phyloP scores from a whole-genome alignment of 2,329 filamentous ascomycete genomes.

The Lachnum nothofagi region DNA sequence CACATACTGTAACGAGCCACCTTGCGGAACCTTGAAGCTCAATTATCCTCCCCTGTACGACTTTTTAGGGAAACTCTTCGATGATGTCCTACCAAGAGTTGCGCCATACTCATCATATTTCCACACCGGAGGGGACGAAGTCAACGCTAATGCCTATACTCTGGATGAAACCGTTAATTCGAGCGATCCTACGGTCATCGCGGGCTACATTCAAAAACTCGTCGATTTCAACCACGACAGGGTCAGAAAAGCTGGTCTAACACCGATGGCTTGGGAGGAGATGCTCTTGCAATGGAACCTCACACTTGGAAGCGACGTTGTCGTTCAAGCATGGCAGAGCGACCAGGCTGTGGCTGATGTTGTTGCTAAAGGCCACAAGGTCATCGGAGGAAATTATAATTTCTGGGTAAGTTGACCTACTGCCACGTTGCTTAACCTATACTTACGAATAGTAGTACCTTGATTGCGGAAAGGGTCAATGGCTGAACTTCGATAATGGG shows the following conservation, averaged over 20 bases:
- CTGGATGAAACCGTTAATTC: slow-evolving; percentile 69
- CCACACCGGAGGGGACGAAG: slow-evolving; percentile 83
- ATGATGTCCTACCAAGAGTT: slow-evolving; percentile 71
- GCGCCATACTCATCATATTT: slow-evolving; percentile 68
- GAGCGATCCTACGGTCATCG: slow-evolving; percentile 59
- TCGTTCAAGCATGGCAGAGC: slow-evolving; percentile 76
- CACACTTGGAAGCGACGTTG: slow-evolving; percentile 62
- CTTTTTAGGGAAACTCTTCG: slow-evolving; percentile 68
- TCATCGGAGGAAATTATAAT: slow-evolving; percentile 70
- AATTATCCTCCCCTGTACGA: slow-evolving; percentile 64
- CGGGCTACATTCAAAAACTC: slow-evolving; percentile 73
- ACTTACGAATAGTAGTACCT: slow-evolving; percentile 54
- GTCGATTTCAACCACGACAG: slow-evolving; percentile 64
- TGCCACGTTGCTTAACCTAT: neutral
- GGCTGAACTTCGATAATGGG: slow-evolving; percentile 65
- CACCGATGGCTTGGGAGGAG: slow-evolving; percentile 83
- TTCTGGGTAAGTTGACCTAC: slow-evolving; percentile 57
- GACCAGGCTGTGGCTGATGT: slow-evolving; percentile 54
- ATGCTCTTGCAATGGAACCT: slow-evolving; percentile 76
- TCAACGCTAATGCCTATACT: slow-evolving; percentile 69
- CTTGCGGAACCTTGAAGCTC: slow-evolving; percentile 68
- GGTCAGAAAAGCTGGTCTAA: slow-evolving; percentile 58
- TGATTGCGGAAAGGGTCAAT: slow-evolving; percentile 76
- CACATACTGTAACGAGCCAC: slow-evolving; percentile 57
- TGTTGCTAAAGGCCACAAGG: slow-evolving; percentile 60